These are phyloP conservation scores for Hanseniaspora osmophila DNA, from an alignment of 805 yeast species.

Conservation along the genomic window DNA sequence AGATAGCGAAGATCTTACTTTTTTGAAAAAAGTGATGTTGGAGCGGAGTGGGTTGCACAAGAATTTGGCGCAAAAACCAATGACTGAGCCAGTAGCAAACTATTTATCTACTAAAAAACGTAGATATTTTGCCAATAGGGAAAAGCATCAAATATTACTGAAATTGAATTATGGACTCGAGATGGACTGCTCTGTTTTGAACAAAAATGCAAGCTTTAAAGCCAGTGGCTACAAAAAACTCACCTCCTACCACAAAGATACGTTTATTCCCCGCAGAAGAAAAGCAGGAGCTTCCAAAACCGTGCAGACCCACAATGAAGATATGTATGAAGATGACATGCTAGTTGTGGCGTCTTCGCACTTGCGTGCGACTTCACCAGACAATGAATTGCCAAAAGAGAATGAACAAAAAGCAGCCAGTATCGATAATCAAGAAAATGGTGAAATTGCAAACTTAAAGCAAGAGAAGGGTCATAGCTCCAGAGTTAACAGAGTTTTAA, in stretches of 20 bases:
- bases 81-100: not conserved
- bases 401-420: conserved; percentile 7
- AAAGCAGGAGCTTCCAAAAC: conserved; percentile 58
- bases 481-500: conserved; percentile 73
- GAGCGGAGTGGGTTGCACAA: not conserved
- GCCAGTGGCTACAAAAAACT: conserved; percentile 65
- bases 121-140: conserved; percentile 2
- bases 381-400: conserved; percentile 24
- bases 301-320: conserved; percentile 47
- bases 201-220: conserved; percentile 45
- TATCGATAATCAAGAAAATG: not conserved
- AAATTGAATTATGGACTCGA: conserved; percentile 1
- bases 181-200: conserved; percentile 22
- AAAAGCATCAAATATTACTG: not conserved
- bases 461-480: conserved; percentile 39
- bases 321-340: conserved; percentile 21
- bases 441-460: conserved; percentile 9
- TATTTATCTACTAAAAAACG: conserved; percentile 14
- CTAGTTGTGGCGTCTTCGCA: conserved; percentile 41
- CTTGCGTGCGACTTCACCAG: conserved; percentile 47
- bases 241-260: conserved; percentile 56
- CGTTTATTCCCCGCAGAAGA: conserved; percentile 72
- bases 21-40: not conserved
- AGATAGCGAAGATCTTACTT: conserved; percentile 53
- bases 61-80: not conserved